These are phyloP conservation scores for Fusarium fujikuroi DNA, from an alignment of 2,329 filamentous ascomycete species.

Conservation along the genomic window DNA sequence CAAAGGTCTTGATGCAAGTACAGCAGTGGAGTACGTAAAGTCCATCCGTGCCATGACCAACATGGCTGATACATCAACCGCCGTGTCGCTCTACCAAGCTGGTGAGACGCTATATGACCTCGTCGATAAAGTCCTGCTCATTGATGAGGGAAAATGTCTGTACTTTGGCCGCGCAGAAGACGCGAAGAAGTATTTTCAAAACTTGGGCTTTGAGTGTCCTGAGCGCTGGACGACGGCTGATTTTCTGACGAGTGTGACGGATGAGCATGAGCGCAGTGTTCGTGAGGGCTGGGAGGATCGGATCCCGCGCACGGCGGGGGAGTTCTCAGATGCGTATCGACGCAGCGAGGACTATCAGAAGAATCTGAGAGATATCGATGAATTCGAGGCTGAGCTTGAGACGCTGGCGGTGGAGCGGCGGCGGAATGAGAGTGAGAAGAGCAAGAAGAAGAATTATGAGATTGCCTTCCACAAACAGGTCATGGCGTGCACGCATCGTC, in stretches of 20 bases:
- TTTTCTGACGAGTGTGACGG: slow-evolving; percentile 82
- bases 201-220: slow-evolving; percentile 78
- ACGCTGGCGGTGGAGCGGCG: slow-evolving; percentile 56
- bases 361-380: slow-evolving; percentile 69
- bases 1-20: slow-evolving; percentile 76
- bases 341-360: slow-evolving; percentile 69
- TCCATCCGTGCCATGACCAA: slow-evolving; percentile 72
- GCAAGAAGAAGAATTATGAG: slow-evolving; percentile 77
- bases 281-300: slow-evolving; percentile 71
- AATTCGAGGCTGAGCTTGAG: slow-evolving; percentile 70
- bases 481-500: slow-evolving; percentile 73
- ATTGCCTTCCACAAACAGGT: slow-evolving; percentile 81
- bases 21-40: slow-evolving; percentile 77
- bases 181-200: slow-evolving; percentile 75
- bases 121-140: slow-evolving; percentile 82
- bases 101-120: slow-evolving; percentile 72
- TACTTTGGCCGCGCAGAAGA: slow-evolving; percentile 73
- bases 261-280: slow-evolving; percentile 76
- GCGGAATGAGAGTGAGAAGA: slow-evolving; percentile 74
- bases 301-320: slow-evolving; percentile 75
- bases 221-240: slow-evolving; percentile 77
- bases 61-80: slow-evolving; percentile 77
- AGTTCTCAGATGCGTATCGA: slow-evolving; percentile 73
- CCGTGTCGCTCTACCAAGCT: slow-evolving; percentile 78
- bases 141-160: slow-evolving; percentile 76